Evolutionary conservation across 2,329 filamentous ascomycete genomes (phyloP).

Genomic region (Xylaria sp.): DNA sequence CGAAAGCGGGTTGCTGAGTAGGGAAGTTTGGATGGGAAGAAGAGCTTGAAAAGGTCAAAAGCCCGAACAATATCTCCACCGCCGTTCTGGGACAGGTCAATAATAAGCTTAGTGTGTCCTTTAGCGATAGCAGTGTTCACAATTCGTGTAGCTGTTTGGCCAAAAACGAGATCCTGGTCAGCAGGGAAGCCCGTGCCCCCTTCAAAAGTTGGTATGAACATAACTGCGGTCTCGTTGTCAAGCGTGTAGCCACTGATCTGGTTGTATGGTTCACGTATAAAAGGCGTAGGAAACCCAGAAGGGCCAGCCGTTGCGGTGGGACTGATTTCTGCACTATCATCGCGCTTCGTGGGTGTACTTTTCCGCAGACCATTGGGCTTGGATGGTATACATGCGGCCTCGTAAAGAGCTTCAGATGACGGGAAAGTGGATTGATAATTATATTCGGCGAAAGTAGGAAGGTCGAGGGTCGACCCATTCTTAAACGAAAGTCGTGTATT

Average conservation of each 20-base stretch:
- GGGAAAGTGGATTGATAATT: not conserved
- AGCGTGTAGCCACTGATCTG: constrained; percentile 24
- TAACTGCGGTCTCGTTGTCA: constrained; percentile 22
- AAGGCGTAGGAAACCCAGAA: constrained; percentile 4
- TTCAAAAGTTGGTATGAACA: constrained; percentile 27
- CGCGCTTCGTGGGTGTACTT: constrained; percentile 3
- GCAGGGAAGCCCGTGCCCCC: not conserved
- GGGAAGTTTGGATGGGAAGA: constrained; percentile 22
- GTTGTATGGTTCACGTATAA: constrained; percentile 24
- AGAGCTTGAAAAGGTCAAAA: constrained; percentile 31
- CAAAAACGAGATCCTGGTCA: constrained; percentile 19
- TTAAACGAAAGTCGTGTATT: constrained; percentile 17
- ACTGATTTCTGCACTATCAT: not conserved
- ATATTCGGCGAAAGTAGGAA: constrained; percentile 15
- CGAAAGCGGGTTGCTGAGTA: constrained; percentile 24
- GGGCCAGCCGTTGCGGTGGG: constrained; percentile 21
- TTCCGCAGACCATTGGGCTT: not conserved
- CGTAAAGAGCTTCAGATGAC: constrained; percentile 9
- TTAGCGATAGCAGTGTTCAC: constrained; percentile 20
- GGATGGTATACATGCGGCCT: not conserved
- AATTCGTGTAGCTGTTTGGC: constrained; percentile 12
- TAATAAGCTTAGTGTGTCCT: constrained; percentile 20
- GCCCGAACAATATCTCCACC: constrained; percentile 16
- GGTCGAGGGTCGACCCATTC: constrained; percentile 13
- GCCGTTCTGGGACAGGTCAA: constrained; percentile 22